Percentiles rank a stretch among this genome's conserved stretches.
Conservation (phyloP, 108 stramenopile species). For the Mayamaea pseudoterrestris region DNA sequence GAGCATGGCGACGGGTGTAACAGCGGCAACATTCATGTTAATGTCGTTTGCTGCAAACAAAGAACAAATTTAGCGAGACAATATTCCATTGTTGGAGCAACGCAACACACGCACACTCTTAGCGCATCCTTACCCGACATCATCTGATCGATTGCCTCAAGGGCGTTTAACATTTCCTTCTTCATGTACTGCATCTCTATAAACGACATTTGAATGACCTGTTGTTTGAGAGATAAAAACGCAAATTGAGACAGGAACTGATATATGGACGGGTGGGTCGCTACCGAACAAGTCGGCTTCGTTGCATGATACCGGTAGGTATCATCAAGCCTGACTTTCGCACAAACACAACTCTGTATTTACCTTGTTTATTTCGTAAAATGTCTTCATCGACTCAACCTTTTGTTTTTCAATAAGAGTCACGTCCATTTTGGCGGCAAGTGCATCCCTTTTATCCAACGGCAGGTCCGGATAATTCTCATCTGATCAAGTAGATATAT, state of each 20-base stretch:
- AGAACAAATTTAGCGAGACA: no score
- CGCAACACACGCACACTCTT: no score
- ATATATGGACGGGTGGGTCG: no score
- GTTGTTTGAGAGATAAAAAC: no score
- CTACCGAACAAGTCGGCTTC: no score
- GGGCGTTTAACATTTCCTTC: constrained; percentile 83
- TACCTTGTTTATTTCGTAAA: constrained; percentile 66
- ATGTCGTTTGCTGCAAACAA: constrained; percentile 80
- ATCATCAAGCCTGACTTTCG: no score
- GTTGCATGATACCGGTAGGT: no score
- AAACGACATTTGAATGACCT: constrained; percentile 72
- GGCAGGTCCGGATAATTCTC: constrained; percentile 73
- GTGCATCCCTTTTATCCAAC: constrained; percentile 20
- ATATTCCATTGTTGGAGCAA: no score
- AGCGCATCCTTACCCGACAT: no score
- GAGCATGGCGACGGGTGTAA: constrained; percentile 72
- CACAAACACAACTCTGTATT: no score
- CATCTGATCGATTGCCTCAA: constrained; percentile 81
- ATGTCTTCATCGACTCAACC: constrained; percentile 68
- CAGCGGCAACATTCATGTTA: constrained; percentile 77
- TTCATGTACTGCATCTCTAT: constrained; percentile 91
- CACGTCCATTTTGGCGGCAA: constrained; percentile 74
- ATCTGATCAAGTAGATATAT: no score
- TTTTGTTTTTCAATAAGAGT: constrained; percentile 61
- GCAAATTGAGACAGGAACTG: no score